Evolutionary conservation across 768 basidiomycete genomes (phyloP), one percentile per base, ranked within the genome.

Genomic region (Termitomyces sp.): DNA sequence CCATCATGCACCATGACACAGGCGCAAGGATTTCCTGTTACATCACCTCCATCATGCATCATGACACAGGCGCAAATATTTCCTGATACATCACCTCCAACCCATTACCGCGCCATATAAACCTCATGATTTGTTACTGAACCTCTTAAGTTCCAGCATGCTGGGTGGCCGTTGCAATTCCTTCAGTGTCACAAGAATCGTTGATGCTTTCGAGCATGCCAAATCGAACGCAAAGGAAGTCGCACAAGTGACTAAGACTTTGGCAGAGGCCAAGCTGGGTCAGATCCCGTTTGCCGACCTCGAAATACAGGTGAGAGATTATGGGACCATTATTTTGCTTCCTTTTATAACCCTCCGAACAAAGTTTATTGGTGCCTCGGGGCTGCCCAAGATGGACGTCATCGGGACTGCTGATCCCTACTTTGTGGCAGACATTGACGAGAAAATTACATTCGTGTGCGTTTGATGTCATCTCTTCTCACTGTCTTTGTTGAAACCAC

Each of bases 301-400:
- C 34, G 73, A 73, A 14, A 83, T 88, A 56, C 82, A 84, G 72
- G 84, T 85, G 59, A 60, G 74, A 34, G 25, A 53, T 12, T 2
- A 42, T 42, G 6, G 15, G 0, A 42, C 40, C 17, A 15, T 6
- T 17, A 5, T 5, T 3, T n/a, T 2, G 34, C 31, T 11, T 5
- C 20, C 25, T 29, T 51, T 25, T 43, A 15, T 47, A 11, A 8
- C 3, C 1, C 25, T 36, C 5, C n/a, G 4, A 32, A 9, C 4
- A 7, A 57, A 88, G 83, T 91, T 92, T 60, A 89, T 91, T 51
- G 86, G 87, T 4, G 90, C 89, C 5, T 83, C 82, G 15, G 82
- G 81, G 1, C 69, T 92, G 32, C 88, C 90, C 0, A 86, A 80
- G 78, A 83, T 88, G 81, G 88, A 90, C 64, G 80, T 89, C 9